Evolutionary conservation across 2,329 filamentous ascomycete species (phyloP), one percentile per base, ranked within the genome.

Genomic region (Neonectria coccinea): DNA sequence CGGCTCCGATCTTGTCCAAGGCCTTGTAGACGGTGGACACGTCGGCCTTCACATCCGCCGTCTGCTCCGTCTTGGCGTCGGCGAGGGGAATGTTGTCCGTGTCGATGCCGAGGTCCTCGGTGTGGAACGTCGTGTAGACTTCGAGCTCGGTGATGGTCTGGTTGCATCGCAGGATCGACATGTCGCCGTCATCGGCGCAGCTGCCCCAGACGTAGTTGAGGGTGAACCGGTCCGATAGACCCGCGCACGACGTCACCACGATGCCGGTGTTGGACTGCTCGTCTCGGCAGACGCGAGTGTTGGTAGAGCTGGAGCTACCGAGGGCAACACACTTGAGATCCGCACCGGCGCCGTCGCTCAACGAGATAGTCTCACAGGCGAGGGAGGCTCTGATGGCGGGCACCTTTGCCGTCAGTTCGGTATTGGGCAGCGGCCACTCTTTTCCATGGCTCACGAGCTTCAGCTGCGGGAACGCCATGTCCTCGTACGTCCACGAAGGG

Each of bases 141-240:
- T 70, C 63, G 6, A 74, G 47, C 12, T 65, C 60, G 10, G 65
- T 59, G n/a, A 75, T 59, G 3, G 70, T 64, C 56, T 74, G 64
- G 44, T 75, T 70, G 54, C 74, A 76, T 56, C 67, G 61, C 48
- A 75, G 56, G 25, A 74, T 61, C 0, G 72, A 70, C 2, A 73
- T 66, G 42, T 62, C 54, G 3, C 66, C 68, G 27, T 66, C 59
- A 7, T 57, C 42, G 12, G 59, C 55, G 59, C 74, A 76, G 42
- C 69, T 67, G 0, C 74, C 74, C 74, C 74, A 76, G 18, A 76
- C 52, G 51, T 73, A 76, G 52, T 71, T 68, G 45, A 75, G 62
- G 0, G 65, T 44, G 22, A 68, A 71, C 11, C 53, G 58, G 5
- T 60, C 67, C 2, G 64, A 62, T 22, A 71, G 56, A 2, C 71